phyloP scores from a whole-genome alignment of 495 filamentous ascomycete genomes.

The Penicillium pancosmium region DNA sequence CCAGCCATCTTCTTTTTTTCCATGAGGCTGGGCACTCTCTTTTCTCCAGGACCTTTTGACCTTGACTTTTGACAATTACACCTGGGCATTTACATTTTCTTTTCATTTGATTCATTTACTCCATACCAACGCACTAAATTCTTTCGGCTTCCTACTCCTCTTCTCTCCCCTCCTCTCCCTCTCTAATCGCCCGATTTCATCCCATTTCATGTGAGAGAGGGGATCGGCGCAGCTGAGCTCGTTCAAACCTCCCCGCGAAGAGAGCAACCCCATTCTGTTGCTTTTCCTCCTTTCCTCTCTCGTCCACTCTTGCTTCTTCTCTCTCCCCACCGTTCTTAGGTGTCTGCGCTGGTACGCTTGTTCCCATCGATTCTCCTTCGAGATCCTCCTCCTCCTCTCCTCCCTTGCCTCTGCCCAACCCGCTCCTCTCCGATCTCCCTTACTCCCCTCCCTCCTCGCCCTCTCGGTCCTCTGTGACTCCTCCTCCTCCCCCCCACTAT shows the following conservation, averaged over 20 bases:
- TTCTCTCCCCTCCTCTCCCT: constrained; percentile 15
- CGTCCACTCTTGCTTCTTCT: constrained; percentile 14
- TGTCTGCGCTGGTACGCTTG: constrained; percentile 36
- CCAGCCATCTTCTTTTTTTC: constrained; percentile 15
- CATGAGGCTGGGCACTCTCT: constrained; percentile 13
- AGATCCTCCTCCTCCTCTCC: constrained; percentile 9
- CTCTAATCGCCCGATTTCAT: constrained; percentile 3
- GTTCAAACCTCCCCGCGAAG: constrained; percentile 10
- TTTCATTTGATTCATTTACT: neutral
- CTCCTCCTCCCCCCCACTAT: constrained; percentile 10
- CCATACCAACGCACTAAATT: neutral
- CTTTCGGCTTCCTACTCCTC: constrained; percentile 11
- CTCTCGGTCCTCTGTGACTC: constrained; percentile 9
- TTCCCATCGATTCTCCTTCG: constrained; percentile 12
- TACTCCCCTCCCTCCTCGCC: constrained; percentile 9
- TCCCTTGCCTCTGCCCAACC: constrained; percentile 9
- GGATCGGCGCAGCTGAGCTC: constrained; percentile 29
- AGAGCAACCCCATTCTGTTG: constrained; percentile 26
- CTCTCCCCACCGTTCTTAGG: constrained; percentile 19
- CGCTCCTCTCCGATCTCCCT: constrained; percentile 7
- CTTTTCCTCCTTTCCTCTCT: constrained; percentile 16
- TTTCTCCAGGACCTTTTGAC: constrained; percentile 4
- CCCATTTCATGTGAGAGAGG: constrained; percentile 29
- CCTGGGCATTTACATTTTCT: neutral
- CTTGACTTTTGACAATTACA: neutral